Conservation (phyloP, 306 rosid genomes). For the Glycine soja region DNA sequence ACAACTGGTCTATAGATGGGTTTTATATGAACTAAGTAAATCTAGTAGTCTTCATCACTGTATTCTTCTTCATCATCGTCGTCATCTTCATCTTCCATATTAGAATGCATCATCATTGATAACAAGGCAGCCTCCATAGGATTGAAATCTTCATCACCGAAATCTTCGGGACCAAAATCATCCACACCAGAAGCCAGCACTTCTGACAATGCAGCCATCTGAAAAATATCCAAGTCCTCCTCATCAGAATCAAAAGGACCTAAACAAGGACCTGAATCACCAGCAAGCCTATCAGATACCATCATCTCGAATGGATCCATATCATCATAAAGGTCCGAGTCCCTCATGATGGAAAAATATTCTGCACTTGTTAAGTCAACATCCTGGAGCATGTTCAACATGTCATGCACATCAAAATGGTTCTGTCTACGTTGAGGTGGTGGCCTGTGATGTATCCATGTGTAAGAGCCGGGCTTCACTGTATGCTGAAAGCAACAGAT, state of each 20-base stretch:
- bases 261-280: slow-evolving; percentile 46
- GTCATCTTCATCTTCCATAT: slow-evolving; percentile 13
- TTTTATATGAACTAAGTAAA: slow-evolving; percentile 18
- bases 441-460: slow-evolving; percentile 51
- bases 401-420: slow-evolving; percentile 36
- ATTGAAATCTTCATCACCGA: slow-evolving; percentile 32
- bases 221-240: slow-evolving; percentile 17
- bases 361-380: slow-evolving; percentile 50
- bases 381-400: slow-evolving; percentile 53
- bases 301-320: slow-evolving; percentile 50
- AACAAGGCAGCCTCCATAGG: slow-evolving; percentile 51
- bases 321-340: slow-evolving; percentile 22
- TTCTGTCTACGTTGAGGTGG: slow-evolving; percentile 46
- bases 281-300: slow-evolving; percentile 46
- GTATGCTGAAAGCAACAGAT: slow-evolving; percentile 54
- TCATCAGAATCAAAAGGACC: slow-evolving; percentile 51
- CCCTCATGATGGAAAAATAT: slow-evolving; percentile 49
- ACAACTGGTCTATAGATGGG: background rate
- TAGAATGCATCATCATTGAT: slow-evolving; percentile 54
- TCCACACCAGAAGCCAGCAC: slow-evolving; percentile 44
- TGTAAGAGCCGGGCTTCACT: slow-evolving; percentile 57
- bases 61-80: background rate
- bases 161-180: slow-evolving; percentile 47
- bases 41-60: slow-evolving; percentile 42
- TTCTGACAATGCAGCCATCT: slow-evolving; percentile 48